Conservation (phyloP, 441 rosid species). For the Cnidoscolus chayamansa region DNA sequence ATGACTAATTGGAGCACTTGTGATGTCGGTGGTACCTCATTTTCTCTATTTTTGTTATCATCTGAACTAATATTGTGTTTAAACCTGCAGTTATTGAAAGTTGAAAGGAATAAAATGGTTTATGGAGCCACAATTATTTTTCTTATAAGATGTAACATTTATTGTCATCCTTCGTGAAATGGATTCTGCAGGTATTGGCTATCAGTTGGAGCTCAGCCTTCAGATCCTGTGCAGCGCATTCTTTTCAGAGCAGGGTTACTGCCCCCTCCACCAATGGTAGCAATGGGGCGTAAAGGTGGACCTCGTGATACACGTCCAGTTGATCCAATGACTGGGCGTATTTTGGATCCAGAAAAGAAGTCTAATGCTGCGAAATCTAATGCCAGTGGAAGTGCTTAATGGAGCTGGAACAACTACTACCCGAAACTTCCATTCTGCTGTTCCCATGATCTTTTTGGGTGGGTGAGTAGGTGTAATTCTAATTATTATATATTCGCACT, state of each 20-base stretch:
- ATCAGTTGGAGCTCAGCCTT: conserved; percentile 93
- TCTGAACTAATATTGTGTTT: not conserved
- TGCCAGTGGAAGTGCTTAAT: not conserved
- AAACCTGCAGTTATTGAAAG: not conserved
- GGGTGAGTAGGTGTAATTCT: not conserved
- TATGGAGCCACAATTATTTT: not conserved
- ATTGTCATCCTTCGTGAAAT: not conserved
- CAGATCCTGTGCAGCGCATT: conserved; percentile 76
- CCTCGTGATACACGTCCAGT: conserved; percentile 66
- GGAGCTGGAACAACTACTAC: conserved; percentile 17
- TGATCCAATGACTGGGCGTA: conserved; percentile 73
- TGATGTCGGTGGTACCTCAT: not conserved
- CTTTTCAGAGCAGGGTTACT: conserved; percentile 83
- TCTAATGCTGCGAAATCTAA: conserved; percentile 24
- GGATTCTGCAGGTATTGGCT: conserved; percentile 66
- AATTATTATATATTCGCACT: not conserved
- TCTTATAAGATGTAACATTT: not conserved
- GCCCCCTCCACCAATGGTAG: conserved; percentile 84
- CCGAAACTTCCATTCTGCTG: conserved; percentile 9
- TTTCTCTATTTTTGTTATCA: not conserved
- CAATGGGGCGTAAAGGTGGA: conserved; percentile 85
- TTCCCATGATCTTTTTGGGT: not conserved
- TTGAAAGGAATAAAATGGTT: not conserved
- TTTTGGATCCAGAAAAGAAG: conserved; percentile 39
- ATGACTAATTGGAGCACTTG: not conserved